Conservation (phyloP, 2,329 filamentous ascomycete genomes). For the Aspergillus melleus region DNA sequence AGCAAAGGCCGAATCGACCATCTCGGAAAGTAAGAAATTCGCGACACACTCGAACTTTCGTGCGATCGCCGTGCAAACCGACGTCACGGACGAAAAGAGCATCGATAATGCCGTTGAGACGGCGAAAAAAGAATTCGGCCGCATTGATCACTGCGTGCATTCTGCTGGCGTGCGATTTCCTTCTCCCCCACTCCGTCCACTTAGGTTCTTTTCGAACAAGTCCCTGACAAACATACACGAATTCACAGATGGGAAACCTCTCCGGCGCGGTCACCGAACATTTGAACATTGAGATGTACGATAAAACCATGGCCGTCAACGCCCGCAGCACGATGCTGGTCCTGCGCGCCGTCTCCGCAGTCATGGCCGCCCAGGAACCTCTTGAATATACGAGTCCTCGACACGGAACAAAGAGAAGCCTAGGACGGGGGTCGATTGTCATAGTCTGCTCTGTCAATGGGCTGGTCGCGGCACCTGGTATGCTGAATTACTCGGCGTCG, state of each 20-base stretch:
- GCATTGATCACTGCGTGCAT: conserved; percentile 57
- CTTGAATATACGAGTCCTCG: not conserved
- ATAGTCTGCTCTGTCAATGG: not conserved
- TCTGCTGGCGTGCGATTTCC: conserved; percentile 50
- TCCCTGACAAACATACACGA: not conserved
- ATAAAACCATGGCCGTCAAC: conserved; percentile 38
- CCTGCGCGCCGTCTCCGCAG: not conserved
- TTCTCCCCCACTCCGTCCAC: not conserved
- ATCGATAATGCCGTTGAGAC: conserved; percentile 1
- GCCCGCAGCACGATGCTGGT: conserved; percentile 2
- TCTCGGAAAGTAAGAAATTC: not conserved
- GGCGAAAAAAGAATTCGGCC: conserved; percentile 29
- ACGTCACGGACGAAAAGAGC: not conserved
- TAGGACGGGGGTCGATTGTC: conserved; percentile 40
- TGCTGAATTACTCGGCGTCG: conserved; percentile 56
- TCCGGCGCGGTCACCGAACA: conserved; percentile 45
- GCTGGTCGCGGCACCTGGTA: not conserved
- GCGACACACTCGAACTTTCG: not conserved
- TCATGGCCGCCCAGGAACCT: conserved; percentile 2
- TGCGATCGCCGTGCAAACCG: not conserved
- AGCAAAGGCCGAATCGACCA: not conserved
- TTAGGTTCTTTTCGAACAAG: not conserved
- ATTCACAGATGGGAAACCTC: not conserved
- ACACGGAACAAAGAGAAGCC: not conserved
- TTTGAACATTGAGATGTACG: conserved; percentile 57